Base-by-base conservation (phyloP, 345 rosid species). In the Bruguiera parviflora region DNA sequence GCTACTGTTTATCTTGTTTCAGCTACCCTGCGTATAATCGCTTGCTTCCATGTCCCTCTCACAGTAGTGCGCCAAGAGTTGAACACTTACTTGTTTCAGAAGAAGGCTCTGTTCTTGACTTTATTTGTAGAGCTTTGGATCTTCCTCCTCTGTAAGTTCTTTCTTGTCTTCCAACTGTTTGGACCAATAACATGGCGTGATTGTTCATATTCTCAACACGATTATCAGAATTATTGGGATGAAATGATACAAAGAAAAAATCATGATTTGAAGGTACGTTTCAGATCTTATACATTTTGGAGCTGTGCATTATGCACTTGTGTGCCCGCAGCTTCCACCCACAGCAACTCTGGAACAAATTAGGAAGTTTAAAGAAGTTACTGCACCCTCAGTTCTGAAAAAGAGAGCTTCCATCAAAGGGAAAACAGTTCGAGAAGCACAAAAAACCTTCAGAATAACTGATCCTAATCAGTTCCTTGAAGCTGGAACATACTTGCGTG, bases 271-370 rank as follows among this genome's bases (percentile, higher is more conserved):
- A 91, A 91, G 97, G 86, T 94, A 77, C 89, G 94, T 89, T 85
- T 87, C 95, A 88, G 97, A 94, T 84, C 97, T 94, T 67, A 91
- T 94, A 24, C 84, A 78, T 35, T 94, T 94, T 77, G 98, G 98
- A 80, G 95, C 96, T 71, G 88, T 94, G 22, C 87, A 88, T 87
- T 89, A 80, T 72, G 97, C 98, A 56, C 95, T 91, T 63, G 95
- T 94, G n/a, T 84, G 96, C 53, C 98, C 98, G 73, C 79, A 82
- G 64, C 97, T 96, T 58, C 97, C 98, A 69, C 84, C 78, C 57
- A 88, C 81, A 72, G 98, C 97, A 15, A 91, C 95, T 27, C 81
- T 84, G 0, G 96, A 89, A 80, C 82, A 89, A 75, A 62, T 89
- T 47, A 80, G 73, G 73, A 37, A 84, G 61, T 93, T 86, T 77